Evolutionary conservation across 2,329 filamentous ascomycete genomes (phyloP).

Genomic region (Seiridium unicorne): DNA sequence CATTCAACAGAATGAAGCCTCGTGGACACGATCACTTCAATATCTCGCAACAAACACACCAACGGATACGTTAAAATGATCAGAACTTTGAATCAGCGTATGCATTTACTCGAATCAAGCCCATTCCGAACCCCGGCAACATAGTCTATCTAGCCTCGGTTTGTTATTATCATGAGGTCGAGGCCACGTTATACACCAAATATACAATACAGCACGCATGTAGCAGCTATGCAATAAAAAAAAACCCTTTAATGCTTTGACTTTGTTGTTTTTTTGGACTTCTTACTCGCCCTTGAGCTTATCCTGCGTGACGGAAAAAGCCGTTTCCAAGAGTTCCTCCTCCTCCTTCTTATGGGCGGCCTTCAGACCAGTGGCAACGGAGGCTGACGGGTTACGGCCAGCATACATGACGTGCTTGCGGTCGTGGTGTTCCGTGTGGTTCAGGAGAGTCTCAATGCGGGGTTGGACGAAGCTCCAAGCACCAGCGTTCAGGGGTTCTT

Average conservation of each 20-base stretch:
- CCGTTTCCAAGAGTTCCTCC: conserved; percentile 71
- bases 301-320: conserved; percentile 64
- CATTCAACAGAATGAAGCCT: too few species aligned
- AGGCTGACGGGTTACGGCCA: conserved; percentile 88
- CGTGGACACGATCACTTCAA: too few species aligned
- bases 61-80: background rate
- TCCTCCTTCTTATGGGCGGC: conserved; percentile 87
- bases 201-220: conserved; percentile 24
- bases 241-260: conserved; percentile 16
- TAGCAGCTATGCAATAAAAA: conserved; percentile 12
- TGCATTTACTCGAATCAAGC: conserved; percentile 18
- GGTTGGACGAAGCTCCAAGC: conserved; percentile 98
- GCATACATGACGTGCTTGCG: conserved; percentile 97
- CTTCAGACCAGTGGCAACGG: conserved; percentile 92
- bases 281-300: conserved; percentile 66
- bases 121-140: conserved; percentile 14
- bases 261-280: conserved; percentile 1
- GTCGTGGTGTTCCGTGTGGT: conserved; percentile 89
- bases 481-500: conserved; percentile 96
- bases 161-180: conserved; percentile 11
- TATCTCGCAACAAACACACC: background rate
- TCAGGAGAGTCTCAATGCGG: conserved; percentile 92
- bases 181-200: conserved; percentile 28
- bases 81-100: conserved; percentile 14
- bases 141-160: conserved; percentile 25